A percentile compares a stretch with the other conserved stretches of the same genome.
phyloP scores from a whole-genome alignment of 805 yeast genomes.

The Kurtzmaniella cleridarum region DNA sequence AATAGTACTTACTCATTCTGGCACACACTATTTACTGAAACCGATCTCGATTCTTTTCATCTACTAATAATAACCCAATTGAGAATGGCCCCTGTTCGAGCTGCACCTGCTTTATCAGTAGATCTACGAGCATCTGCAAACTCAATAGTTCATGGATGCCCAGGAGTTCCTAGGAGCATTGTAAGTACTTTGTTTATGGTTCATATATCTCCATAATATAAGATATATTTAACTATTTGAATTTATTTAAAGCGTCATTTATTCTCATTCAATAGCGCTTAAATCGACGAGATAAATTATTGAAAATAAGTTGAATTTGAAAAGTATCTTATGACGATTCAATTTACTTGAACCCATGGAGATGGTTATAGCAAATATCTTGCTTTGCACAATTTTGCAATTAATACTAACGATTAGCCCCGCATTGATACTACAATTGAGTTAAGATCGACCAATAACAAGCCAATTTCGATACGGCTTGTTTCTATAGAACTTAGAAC shows the following conservation, averaged over 20 bases:
- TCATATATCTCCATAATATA: too few species aligned
- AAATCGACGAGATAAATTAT: too few species aligned
- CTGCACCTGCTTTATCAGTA: constrained; percentile 10
- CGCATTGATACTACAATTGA: constrained; percentile 54
- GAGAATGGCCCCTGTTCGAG: constrained; percentile 6
- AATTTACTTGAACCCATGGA: too few species aligned
- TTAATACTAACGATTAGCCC: constrained; percentile 29
- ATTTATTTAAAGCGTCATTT: too few species aligned
- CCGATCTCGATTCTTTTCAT: too few species aligned
- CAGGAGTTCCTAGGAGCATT: constrained; percentile 57
- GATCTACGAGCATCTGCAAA: constrained; percentile 46
- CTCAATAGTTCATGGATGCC: constrained; percentile 58
- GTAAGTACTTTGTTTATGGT: constrained; percentile 22
- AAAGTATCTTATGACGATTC: too few species aligned
- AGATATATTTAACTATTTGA: too few species aligned
- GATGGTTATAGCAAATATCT: too few species aligned
- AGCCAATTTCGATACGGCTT: constrained; percentile 41
- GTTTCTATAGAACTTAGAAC: constrained; percentile 47
- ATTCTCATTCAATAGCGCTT: too few species aligned
- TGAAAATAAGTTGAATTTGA: too few species aligned
- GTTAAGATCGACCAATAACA: constrained; percentile 46
- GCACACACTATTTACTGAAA: too few species aligned
- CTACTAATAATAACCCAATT: not conserved
- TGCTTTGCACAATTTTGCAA: not conserved
- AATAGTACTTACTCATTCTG: too few species aligned